Conservation (phyloP, 495 filamentous ascomycete species). For the Penicillium taxi region DNA sequence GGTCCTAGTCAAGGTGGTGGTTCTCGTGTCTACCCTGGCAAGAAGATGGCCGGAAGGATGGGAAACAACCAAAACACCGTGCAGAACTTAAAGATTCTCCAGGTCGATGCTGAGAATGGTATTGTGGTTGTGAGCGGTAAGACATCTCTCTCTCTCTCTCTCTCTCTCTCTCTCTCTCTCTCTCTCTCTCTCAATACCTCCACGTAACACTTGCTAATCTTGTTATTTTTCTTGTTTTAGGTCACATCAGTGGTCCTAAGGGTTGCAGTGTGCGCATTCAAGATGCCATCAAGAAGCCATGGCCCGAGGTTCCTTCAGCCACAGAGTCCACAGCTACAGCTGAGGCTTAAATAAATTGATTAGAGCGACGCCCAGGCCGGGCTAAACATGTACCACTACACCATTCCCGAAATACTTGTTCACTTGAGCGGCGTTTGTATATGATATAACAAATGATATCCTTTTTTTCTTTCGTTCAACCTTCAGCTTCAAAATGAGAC, state of each 20-base stretch:
- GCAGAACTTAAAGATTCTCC: conserved; percentile 82
- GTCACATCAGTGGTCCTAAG: conserved; percentile 76
- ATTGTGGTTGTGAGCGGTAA: conserved; percentile 80
- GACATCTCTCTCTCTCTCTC: conserved; percentile 4
- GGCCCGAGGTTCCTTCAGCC: conserved; percentile 51
- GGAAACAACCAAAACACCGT: conserved; percentile 76
- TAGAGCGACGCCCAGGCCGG: conserved; percentile 9
- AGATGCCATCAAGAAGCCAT: conserved; percentile 87
- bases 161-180: neutral
- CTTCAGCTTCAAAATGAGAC: no score
- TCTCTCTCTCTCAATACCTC: no score
- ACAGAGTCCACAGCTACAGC: conserved; percentile 35
- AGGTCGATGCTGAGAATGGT: conserved; percentile 76
- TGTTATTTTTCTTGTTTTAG: conserved; percentile 29
- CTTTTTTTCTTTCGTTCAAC: conserved; percentile 21
- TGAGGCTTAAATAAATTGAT: conserved; percentile 14
- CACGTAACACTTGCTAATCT: no score
- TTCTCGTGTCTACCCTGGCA: conserved; percentile 84
- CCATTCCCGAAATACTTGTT: conserved; percentile 31
- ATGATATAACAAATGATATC: conserved; percentile 44
- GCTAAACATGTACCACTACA: conserved; percentile 37
- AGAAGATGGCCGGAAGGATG: conserved; percentile 97
- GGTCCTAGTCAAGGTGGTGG: conserved; percentile 87
- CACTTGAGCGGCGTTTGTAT: conserved; percentile 40
- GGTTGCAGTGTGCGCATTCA: conserved; percentile 75